Evolutionary conservation across 106 monocot species (phyloP), one percentile per base, ranked within the genome.

Genomic region (Narthecium ossifragum): DNA sequence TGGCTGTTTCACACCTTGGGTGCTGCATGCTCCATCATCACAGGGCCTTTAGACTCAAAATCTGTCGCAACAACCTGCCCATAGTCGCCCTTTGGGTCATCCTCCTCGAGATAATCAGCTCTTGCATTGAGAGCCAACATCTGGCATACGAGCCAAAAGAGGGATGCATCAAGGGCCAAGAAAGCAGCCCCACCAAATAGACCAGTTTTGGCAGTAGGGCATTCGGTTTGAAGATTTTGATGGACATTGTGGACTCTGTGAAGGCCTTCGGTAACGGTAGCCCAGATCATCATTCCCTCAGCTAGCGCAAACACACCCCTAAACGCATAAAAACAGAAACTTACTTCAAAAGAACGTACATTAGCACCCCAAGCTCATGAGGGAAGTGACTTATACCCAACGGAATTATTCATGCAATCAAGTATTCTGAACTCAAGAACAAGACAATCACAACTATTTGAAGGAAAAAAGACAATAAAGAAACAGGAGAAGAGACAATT

Each of bases 171-270:
- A 0, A 96, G 83, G 18, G 86, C 83, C 31, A 96, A 34, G 64
- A 96, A 90, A 4, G 74, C 90, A 23, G 86, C 90, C 3, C 96
- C 96, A 8, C 96, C 96, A 26, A 86, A 90, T 6, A 96, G 68
- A 1, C 96, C 96, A 18, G 90, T 90, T 71, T 96, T 96, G 13
- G 90, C 93, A 1, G 93, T 93, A 6, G 88, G 72, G 63, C 93
- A 93, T 0, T 59, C 31, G 1, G 56, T 53, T 2, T 57, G 10
- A 38, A 70, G 62, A 34, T 74, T 63, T 1, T 82, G 75, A 59
- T 93, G 88, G 6, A 80, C 36, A 39, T 85, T 88, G 17, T 34
- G 48, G n/a, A 27, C 20, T 24, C 65, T 75, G 65, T 85, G 78
- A 24, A 82, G 66, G 0, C 61, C 85, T 68, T 93, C 93, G 0